Conservation (phyloP, 768 basidiomycete genomes). For the Trichaptum fuscoviolaceum region DNA sequence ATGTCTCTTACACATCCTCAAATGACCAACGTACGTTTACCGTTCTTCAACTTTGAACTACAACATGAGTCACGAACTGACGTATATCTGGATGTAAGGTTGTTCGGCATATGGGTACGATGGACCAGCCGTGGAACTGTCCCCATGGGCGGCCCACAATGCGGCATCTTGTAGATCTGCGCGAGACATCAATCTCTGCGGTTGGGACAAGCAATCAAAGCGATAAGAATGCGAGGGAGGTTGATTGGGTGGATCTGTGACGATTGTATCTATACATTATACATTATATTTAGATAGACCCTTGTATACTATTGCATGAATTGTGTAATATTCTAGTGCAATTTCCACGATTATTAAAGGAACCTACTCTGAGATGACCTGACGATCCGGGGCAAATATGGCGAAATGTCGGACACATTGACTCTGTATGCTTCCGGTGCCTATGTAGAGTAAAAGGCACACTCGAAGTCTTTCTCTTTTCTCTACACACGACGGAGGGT, state of each 20-base stretch:
- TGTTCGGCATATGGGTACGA: slow-evolving; percentile 75
- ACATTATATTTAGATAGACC: neutral
- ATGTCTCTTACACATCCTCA: slow-evolving; percentile 69
- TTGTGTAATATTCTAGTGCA: neutral
- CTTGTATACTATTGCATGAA: neutral
- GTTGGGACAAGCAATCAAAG: neutral
- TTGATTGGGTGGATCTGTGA: neutral
- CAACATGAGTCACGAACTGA: neutral
- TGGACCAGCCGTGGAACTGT: slow-evolving; percentile 85
- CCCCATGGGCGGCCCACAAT: slow-evolving; percentile 85
- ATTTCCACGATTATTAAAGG: neutral
- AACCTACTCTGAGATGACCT: too few species aligned
- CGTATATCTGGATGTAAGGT: slow-evolving; percentile 37
- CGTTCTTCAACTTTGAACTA: neutral
- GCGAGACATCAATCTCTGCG: slow-evolving; percentile 2
- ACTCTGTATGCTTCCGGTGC: slow-evolving; percentile 2
- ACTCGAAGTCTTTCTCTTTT: neutral
- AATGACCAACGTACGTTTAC: slow-evolving; percentile 63
- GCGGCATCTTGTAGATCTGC: slow-evolving; percentile 64
- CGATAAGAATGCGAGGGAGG: neutral
- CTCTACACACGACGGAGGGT: neutral
- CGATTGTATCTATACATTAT: too few species aligned
- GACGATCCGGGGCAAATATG: neutral
- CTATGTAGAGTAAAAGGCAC: neutral
- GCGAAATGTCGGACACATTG: neutral